phyloP scores from a whole-genome alignment of 176 grass and related monocot species.

The Avena insularis region DNA sequence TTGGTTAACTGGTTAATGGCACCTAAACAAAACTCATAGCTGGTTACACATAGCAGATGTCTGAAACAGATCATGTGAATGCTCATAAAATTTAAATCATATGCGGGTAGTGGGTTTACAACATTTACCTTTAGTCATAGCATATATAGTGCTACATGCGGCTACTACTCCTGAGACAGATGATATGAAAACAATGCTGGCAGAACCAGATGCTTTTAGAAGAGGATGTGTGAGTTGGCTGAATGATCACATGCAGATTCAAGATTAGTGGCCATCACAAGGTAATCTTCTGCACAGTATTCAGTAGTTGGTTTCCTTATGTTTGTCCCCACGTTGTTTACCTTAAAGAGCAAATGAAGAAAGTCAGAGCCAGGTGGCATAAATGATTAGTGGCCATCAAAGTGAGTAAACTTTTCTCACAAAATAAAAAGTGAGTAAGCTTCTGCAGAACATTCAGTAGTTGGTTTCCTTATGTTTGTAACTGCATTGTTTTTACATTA shows the following conservation, averaged over 20 bases:
- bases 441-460: conserved; percentile 54
- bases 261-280: conserved; percentile 75
- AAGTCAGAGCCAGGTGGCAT: neutral
- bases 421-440: conserved; percentile 51
- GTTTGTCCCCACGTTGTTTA: conserved; percentile 84
- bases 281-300: conserved; percentile 63
- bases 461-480: conserved; percentile 53
- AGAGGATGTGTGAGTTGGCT: conserved; percentile 79
- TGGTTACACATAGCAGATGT: conserved; percentile 24
- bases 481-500: conserved; percentile 69
- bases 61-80: conserved; percentile 11
- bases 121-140: conserved; percentile 61
- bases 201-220: conserved; percentile 68
- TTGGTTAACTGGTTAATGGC: conserved; percentile 58
- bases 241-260: conserved; percentile 67
- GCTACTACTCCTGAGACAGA: conserved; percentile 51
- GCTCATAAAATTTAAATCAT: neutral
- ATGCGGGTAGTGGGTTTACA: neutral
- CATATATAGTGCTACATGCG: conserved; percentile 35
- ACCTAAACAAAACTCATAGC: conserved; percentile 33
- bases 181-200: conserved; percentile 77
- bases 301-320: conserved; percentile 59
- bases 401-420: neutral
- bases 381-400: conserved; percentile 59
- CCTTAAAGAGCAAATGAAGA: conserved; percentile 28